A percentile compares a stretch with the other conserved stretches of the same genome.
Conservation (phyloP, 2,329 filamentous ascomycete genomes). For the Chrysosporium queenslandicum region DNA sequence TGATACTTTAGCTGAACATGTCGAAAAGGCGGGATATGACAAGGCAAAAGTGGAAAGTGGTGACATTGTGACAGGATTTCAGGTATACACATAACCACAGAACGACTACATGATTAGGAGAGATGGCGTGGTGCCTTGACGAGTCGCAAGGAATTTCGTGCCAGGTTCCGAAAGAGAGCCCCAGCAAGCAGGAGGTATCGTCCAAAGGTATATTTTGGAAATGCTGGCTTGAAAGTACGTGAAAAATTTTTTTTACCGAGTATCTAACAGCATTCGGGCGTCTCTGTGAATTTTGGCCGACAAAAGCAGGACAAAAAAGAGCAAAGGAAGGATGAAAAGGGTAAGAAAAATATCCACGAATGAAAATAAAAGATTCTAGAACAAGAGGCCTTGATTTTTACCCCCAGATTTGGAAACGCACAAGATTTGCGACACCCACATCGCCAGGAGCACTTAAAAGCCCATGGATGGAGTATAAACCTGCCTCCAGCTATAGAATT, state of each 20-base stretch:
- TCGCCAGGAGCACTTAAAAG: background rate
- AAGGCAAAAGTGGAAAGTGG: conserved; percentile 13
- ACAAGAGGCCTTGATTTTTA: background rate
- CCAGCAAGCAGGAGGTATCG: too few relatives aligned
- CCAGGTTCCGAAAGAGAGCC: too few relatives aligned
- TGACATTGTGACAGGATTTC: conserved; percentile 1
- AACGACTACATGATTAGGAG: too few relatives aligned
- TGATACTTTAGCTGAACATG: conserved; percentile 20
- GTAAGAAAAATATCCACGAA: conserved; percentile 10
- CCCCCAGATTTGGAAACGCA: background rate
- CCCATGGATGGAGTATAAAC: background rate
- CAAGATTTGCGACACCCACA: background rate
- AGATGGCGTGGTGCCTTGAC: too few relatives aligned
- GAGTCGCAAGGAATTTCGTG: too few relatives aligned
- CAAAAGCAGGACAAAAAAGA: background rate
- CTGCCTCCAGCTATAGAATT: background rate
- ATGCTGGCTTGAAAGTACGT: too few relatives aligned
- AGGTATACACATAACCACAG: background rate
- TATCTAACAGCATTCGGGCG: background rate
- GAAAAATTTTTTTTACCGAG: background rate
- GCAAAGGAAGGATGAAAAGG: conserved; percentile 2
- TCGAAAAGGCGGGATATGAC: conserved; percentile 10
- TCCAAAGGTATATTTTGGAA: too few relatives aligned
- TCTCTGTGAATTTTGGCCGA: background rate
- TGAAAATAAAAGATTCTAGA: conserved; percentile 11